Percentiles rank a stretch among this genome's conserved stretches.
These are phyloP conservation scores for Aureobasidium sp. DNA, from an alignment of 2,329 filamentous ascomycete genomes.

Conservation along the genomic window DNA sequence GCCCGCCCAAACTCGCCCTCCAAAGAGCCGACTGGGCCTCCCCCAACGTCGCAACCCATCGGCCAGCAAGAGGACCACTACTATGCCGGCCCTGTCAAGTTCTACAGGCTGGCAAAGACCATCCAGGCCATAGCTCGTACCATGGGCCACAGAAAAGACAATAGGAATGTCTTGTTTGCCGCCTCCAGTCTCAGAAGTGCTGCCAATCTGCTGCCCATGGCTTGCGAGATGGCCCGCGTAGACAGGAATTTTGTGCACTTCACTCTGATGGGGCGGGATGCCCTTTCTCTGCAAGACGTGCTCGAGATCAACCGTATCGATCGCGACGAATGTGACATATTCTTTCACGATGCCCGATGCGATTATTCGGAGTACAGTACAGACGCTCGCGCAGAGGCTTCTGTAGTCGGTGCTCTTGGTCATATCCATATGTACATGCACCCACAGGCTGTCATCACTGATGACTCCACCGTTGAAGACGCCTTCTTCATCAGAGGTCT, in stretches of 20 bases:
- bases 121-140: conserved; percentile 52
- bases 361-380: conserved; percentile 63
- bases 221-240: conserved; percentile 72
- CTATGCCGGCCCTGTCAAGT: conserved; percentile 63
- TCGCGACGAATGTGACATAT: conserved; percentile 54
- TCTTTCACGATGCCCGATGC: conserved; percentile 65
- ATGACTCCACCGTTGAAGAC: conserved; percentile 60
- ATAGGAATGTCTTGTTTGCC: conserved; percentile 70
- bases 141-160: conserved; percentile 42
- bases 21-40: conserved; percentile 15
- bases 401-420: conserved; percentile 55
- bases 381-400: conserved; percentile 57
- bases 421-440: conserved; percentile 67
- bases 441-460: conserved; percentile 67
- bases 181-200: conserved; percentile 66
- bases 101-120: conserved; percentile 54
- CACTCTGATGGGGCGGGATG: conserved; percentile 64
- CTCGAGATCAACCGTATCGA: conserved; percentile 72
- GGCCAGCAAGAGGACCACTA: conserved; percentile 31
- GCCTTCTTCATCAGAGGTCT: conserved; percentile 55
- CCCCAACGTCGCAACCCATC: background rate
- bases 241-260: conserved; percentile 71
- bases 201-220: conserved; percentile 65
- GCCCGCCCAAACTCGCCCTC: background rate
- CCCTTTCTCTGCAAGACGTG: conserved; percentile 60